Evolutionary conservation across 495 filamentous ascomycete genomes (phyloP), one percentile per base, ranked within the genome.

Genomic region (Astrothelium macrocarpum): DNA sequence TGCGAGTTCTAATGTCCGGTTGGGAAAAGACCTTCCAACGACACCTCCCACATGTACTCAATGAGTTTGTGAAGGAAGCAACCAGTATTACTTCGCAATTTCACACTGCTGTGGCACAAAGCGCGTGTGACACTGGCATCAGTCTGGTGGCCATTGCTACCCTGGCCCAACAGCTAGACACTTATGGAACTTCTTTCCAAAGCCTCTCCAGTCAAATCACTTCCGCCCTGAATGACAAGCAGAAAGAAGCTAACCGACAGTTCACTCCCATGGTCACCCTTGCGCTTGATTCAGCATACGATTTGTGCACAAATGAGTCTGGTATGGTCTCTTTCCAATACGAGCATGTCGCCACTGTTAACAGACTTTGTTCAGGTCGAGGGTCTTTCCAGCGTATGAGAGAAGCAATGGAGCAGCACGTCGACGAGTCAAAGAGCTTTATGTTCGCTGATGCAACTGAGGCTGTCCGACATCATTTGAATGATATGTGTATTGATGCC

Each of bases 331-430:
- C 18, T 18, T 14, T 2, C n/a, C 42, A 16, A 26, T 28, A 25
- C 9, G 31, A n/a, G 0, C 25, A 12, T 32, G 20, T 14, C 49
- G 59, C n/a, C 34, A 18, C 1, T 53, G 28, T 18, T 29, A 16
- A 53, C 58, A 12, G 56, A 9, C 23, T 20, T 28, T 1, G 5
- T 5, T 5, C 56, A 78, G 80, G 80, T 7, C n/a, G 63, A 3
- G 85, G 84, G 0, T 77, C 68, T 20, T 84, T 69, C 65, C 71
- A 64, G 32, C 78, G 84, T 1, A 87, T 87, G 81, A 87, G 84
- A 66, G 64, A 26, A 2, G 59, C 66, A 34, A 87, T 87, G 83
- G 63, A 64, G 0, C 31, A 45, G n/a, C 80, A 87, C 64, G 78
- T 88, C 7, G 69, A 73, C 2, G 34, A 58, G 0, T 49, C 73